Evolutionary conservation across 331 rosid genomes (phyloP).

Genomic region (Quercus lobata): DNA sequence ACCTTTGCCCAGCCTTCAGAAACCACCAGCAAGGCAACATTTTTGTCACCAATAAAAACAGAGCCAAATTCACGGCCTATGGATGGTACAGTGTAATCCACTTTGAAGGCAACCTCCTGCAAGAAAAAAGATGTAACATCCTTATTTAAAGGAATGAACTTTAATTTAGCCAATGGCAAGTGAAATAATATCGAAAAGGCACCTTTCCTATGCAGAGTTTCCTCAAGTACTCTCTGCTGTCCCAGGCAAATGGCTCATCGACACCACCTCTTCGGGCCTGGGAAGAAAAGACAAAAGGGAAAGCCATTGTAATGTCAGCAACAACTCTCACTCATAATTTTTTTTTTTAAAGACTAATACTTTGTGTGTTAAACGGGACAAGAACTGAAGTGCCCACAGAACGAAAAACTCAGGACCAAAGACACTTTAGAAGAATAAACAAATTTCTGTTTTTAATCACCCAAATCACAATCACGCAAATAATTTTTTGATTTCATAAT

Average conservation of each 20-base stretch:
- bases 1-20: conserved; percentile 98
- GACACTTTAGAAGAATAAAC: too few relatives aligned
- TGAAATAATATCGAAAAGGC: background rate
- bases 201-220: conserved; percentile 93
- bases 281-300: background rate
- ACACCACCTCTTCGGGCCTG: conserved; percentile 84
- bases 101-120: conserved; percentile 82
- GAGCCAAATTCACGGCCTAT: conserved; percentile 89
- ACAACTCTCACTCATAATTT: background rate
- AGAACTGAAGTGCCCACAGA: background rate
- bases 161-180: background rate
- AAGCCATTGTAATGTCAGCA: background rate
- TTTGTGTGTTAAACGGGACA: background rate
- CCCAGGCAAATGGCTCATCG: conserved; percentile 97
- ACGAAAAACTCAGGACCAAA: too few relatives aligned
- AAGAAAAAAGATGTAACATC: background rate
- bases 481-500: too few relatives aligned
- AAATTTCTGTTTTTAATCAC: too few relatives aligned
- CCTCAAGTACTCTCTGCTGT: conserved; percentile 83
- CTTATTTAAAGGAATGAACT: background rate
- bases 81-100: conserved; percentile 74
- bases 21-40: conserved; percentile 78
- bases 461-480: too few relatives aligned
- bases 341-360: background rate
- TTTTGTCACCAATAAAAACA: conserved; percentile 78